Conservation (phyloP, 176 grass and related monocot genomes). For the Puya raimondii region DNA sequence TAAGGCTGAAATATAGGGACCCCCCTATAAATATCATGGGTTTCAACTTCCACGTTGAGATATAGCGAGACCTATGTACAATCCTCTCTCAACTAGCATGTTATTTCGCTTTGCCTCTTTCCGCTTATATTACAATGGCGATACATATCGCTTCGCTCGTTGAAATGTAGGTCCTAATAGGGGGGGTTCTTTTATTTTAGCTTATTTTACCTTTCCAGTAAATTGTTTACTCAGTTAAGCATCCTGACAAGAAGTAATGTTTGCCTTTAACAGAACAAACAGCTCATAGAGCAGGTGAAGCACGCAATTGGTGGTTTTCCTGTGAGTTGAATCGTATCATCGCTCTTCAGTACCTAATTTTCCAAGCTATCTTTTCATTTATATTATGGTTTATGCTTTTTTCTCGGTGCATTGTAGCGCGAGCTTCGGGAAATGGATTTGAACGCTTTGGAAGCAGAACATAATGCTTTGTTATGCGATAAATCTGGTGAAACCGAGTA, state of each 20-base stretch:
- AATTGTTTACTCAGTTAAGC: background rate
- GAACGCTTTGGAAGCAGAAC: conserved; percentile 53
- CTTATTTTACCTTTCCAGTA: too few relatives aligned
- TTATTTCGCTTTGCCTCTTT: too few relatives aligned
- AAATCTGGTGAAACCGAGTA: conserved; percentile 63
- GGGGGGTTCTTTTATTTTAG: too few relatives aligned
- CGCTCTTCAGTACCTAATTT: conserved; percentile 2
- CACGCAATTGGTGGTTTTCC: conserved; percentile 31
- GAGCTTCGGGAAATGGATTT: conserved; percentile 50
- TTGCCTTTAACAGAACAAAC: conserved; percentile 39
- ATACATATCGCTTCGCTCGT: too few relatives aligned
- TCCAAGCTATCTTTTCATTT: background rate
- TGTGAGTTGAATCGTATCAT: conserved; percentile 31
- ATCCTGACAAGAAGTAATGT: background rate
- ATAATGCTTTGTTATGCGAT: conserved; percentile 54
- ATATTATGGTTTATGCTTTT: conserved; percentile 8
- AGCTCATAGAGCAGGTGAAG: conserved; percentile 47
- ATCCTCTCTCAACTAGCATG: too few relatives aligned
- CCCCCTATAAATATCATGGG: background rate
- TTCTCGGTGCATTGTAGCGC: conserved; percentile 32
- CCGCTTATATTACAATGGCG: too few relatives aligned
- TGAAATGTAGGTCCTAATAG: too few relatives aligned
- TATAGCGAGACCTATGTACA: background rate
- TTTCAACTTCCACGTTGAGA: background rate
- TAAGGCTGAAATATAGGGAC: too few relatives aligned